Evolutionary conservation across 345 rosid genomes (phyloP).

Genomic region (Acer yangbiense): DNA sequence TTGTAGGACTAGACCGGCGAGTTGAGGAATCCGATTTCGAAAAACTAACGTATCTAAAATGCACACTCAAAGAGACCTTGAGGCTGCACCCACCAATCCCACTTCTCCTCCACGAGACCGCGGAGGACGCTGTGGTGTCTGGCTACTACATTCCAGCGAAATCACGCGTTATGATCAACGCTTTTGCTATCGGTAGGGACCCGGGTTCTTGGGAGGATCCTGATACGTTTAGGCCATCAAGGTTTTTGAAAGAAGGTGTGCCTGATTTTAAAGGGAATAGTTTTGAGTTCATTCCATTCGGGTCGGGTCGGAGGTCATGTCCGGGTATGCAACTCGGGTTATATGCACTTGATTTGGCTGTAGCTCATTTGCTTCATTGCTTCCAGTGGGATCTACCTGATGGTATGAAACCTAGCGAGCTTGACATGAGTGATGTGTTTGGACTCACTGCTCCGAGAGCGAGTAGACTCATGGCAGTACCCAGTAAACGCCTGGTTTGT

Average conservation of each 20-base stretch:
- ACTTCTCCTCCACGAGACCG: conserved; percentile 84
- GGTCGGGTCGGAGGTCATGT: conserved; percentile 88
- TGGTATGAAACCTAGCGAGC: conserved; percentile 81
- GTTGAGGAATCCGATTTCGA: conserved; percentile 80
- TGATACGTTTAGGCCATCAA: conserved; percentile 62
- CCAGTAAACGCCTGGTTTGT: conserved; percentile 51
- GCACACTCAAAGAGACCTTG: conserved; percentile 73
- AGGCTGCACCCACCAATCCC: conserved; percentile 97
- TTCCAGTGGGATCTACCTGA: conserved; percentile 87
- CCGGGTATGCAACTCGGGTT: conserved; percentile 96
- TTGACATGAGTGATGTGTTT: conserved; percentile 79
- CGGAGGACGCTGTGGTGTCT: conserved; percentile 57
- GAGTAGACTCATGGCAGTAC: conserved; percentile 62
- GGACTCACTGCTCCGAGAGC: conserved; percentile 93
- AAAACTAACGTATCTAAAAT: conserved; percentile 58
- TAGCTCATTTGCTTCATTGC: conserved; percentile 72
- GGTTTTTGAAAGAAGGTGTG: conserved; percentile 62
- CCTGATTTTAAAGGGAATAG: conserved; percentile 80
- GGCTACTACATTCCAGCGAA: conserved; percentile 69
- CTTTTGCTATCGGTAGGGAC: conserved; percentile 80
- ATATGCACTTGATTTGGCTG: conserved; percentile 68
- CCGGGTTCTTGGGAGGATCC: conserved; percentile 76
- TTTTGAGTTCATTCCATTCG: conserved; percentile 89
- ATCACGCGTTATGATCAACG: conserved; percentile 75
- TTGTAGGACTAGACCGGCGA: conserved; percentile 72